phyloP scores from a whole-genome alignment of 768 basidiomycete genomes.

The Tricholoma sp. region DNA sequence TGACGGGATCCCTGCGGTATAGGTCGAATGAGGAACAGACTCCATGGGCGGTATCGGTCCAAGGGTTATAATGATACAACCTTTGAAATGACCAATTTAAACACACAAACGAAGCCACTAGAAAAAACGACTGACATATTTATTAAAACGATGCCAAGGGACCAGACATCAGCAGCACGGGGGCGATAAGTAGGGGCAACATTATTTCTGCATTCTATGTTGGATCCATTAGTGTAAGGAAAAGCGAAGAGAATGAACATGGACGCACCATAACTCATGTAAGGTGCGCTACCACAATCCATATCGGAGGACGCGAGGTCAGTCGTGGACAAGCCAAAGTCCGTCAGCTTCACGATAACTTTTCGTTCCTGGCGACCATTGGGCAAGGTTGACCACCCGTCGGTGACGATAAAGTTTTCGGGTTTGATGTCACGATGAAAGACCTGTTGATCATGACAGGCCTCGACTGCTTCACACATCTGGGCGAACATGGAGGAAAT shows the following conservation, averaged over 20 bases:
- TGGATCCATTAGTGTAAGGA: constrained; percentile 8
- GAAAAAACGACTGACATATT: constrained; percentile 74
- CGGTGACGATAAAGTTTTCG: constrained; percentile 96
- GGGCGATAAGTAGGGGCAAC: constrained; percentile 91
- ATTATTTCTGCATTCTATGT: constrained; percentile 94
- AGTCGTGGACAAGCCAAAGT: constrained; percentile 93
- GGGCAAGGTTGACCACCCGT: constrained; percentile 55
- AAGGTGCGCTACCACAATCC: constrained; percentile 97
- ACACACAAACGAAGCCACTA: constrained; percentile 1
- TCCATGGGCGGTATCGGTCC: constrained; percentile 89
- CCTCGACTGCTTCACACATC: constrained; percentile 97
- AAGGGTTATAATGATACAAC: constrained; percentile 98
- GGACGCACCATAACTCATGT: constrained; percentile 91
- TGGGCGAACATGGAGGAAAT: constrained; percentile 97
- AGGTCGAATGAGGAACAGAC: constrained; percentile 77
- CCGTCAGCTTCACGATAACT: constrained; percentile 93
- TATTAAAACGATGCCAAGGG: constrained; percentile 96
- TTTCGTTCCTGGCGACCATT: constrained; percentile 68
- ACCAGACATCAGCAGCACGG: constrained; percentile 97
- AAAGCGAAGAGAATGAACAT: constrained; percentile 5
- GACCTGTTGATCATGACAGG: constrained; percentile 87
- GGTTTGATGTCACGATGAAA: constrained; percentile 99
- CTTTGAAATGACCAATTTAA: constrained; percentile 31
- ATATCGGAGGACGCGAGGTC: constrained; percentile 90
- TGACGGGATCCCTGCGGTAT: constrained; percentile 72